Percentiles rank a stretch among this genome's conserved stretches.
Evolutionary conservation across 306 rosid genomes (phyloP).

Genomic region (Citrullus colocynthis): DNA sequence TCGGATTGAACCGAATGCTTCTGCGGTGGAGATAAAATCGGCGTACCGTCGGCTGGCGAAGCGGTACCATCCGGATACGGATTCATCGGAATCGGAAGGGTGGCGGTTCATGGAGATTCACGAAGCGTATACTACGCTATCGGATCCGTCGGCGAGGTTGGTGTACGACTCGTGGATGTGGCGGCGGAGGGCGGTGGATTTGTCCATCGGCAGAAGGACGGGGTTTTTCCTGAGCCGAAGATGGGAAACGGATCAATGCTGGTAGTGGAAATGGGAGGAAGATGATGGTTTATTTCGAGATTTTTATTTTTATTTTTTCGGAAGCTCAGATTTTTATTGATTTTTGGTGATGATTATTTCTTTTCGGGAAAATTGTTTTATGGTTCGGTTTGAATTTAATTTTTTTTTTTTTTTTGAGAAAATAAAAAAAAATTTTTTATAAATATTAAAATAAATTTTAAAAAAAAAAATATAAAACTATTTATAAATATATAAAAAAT

Average conservation of each 20-base stretch:
- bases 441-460: too few relatives aligned
- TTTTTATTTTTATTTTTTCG: too few relatives aligned
- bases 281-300: too few relatives aligned
- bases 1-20: constrained; percentile 17
- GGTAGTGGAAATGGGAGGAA: constrained; percentile 27
- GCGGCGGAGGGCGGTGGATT: constrained; percentile 5
- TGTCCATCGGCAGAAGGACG: constrained; percentile 4
- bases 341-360: too few relatives aligned
- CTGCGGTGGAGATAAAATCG: constrained; percentile 28
- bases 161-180: constrained; percentile 38
- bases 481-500: too few relatives aligned
- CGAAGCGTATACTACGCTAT: constrained; percentile 63
- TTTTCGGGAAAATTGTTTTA: too few relatives aligned
- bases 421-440: too few relatives aligned
- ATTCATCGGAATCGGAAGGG: constrained; percentile 23
- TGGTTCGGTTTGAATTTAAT: too few relatives aligned
- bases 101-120: constrained; percentile 55
- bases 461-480: too few relatives aligned
- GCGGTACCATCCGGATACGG: constrained; percentile 51
- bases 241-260: constrained; percentile 96
- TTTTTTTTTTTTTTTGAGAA: too few relatives aligned
- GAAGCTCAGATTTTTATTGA: too few relatives aligned
- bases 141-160: constrained; percentile 64
- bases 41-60: constrained; percentile 40
- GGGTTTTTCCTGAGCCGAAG: constrained; percentile 40